phyloP scores from a whole-genome alignment of 225 moss, liverwort and hornwort genomes.

The Bryoerythrophyllum caledonicum region DNA sequence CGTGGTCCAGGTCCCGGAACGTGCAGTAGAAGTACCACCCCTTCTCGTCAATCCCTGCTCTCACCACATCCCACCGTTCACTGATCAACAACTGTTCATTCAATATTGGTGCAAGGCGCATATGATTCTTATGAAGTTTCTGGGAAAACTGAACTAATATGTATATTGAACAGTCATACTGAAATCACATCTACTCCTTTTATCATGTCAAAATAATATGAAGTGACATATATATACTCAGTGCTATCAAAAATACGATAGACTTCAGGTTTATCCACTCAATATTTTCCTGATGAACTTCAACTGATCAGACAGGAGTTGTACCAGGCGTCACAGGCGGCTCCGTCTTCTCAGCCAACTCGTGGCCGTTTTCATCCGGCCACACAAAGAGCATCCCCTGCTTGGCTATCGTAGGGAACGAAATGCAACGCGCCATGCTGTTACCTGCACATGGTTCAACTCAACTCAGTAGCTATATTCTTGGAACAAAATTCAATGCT shows the following conservation, averaged over 20 bases:
- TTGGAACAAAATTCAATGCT: neutral
- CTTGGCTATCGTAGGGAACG: conserved; percentile 55
- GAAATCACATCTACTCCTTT: too few relatives aligned
- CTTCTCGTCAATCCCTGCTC: conserved; percentile 62
- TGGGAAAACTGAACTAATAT: too few relatives aligned
- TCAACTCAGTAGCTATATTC: neutral
- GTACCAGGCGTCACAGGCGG: conserved; percentile 67
- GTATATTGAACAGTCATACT: too few relatives aligned
- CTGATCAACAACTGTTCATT: too few relatives aligned
- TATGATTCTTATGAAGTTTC: too few relatives aligned
- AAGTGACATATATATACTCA: too few relatives aligned
- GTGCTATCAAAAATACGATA: too few relatives aligned
- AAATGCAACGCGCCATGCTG: conserved; percentile 41
- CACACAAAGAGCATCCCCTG: conserved; percentile 80
- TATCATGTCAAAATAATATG: too few relatives aligned
- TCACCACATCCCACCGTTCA: neutral
- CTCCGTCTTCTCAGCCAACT: conserved; percentile 51
- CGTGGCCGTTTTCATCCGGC: conserved; percentile 70
- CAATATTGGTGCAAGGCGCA: too few relatives aligned
- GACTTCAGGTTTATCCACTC: too few relatives aligned
- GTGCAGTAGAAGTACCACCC: conserved; percentile 76
- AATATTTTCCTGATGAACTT: too few relatives aligned
- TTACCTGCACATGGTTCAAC: conserved; percentile 32
- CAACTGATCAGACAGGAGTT: neutral
- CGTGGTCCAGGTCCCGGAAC: conserved; percentile 61